Evolutionary conservation across 371 early-diverging fungal genomes (phyloP).

Genomic region (Nosema bombycis): DNA sequence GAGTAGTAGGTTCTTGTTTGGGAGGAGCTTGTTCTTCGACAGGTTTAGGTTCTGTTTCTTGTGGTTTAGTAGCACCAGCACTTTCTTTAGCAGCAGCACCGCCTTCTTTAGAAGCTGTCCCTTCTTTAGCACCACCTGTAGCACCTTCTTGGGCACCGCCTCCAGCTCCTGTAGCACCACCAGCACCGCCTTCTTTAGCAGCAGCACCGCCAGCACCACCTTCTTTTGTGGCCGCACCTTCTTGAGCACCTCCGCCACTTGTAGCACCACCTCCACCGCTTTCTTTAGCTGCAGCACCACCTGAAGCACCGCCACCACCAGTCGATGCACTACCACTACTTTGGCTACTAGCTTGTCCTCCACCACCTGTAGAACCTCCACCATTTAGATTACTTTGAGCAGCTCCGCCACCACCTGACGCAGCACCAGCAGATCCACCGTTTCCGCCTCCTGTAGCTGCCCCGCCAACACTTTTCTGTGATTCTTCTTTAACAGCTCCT

Average conservation of each 20-base stretch:
- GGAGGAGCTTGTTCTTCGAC: neutral
- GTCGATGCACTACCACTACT: neutral
- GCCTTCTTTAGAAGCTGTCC: neutral
- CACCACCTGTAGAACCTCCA: neutral
- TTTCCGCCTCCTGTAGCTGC: neutral
- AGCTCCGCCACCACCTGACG: neutral
- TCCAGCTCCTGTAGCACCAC: neutral
- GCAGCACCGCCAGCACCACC: neutral
- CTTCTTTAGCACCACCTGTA: constrained; percentile 1
- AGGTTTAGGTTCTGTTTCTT: neutral
- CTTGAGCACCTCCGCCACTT: neutral
- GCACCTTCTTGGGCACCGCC: constrained; percentile 9
- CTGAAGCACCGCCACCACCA: neutral
- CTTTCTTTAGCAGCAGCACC: constrained; percentile 1
- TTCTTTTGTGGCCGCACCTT: neutral
- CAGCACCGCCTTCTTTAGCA: neutral
- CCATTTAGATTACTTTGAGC: neutral
- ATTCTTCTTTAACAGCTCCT: neutral
- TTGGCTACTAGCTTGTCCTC: neutral
- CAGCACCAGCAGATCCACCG: neutral
- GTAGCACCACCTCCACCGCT: neutral
- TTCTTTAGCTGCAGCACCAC: neutral
- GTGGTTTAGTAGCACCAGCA: neutral
- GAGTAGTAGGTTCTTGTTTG: neutral
- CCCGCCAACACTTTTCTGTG: neutral